phyloP scores from a whole-genome alignment of 495 filamentous ascomycete genomes.

The Aspergillus leporis region DNA sequence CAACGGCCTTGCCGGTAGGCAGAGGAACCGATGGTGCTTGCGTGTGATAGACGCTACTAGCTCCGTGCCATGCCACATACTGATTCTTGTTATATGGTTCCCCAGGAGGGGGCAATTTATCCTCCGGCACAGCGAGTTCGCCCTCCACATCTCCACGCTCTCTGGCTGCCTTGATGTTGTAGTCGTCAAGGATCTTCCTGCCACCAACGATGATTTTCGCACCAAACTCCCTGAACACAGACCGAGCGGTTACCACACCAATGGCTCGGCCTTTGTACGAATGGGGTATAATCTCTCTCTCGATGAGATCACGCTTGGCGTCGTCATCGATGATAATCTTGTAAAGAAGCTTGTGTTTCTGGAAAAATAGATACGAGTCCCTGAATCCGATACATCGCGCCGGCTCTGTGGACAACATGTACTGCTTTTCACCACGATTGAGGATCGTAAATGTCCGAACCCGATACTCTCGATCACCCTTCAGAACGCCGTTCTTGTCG shows the following conservation, averaged over 20 bases:
- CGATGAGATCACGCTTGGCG: slow-evolving; percentile 90
- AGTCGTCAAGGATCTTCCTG: slow-evolving; percentile 83
- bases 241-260: slow-evolving; percentile 93
- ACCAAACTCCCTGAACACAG: slow-evolving; percentile 96
- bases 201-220: slow-evolving; percentile 92
- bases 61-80: slow-evolving; percentile 97
- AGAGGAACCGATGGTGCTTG: slow-evolving; percentile 73
- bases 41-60: slow-evolving; percentile 91
- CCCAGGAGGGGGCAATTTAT: slow-evolving; percentile 67
- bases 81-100: slow-evolving; percentile 90
- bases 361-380: slow-evolving; percentile 98
- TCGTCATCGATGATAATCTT: slow-evolving; percentile 95
- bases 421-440: slow-evolving; percentile 79
- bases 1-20: slow-evolving; percentile 68
- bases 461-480: slow-evolving; percentile 83
- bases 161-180: slow-evolving; percentile 74
- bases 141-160: slow-evolving; percentile 84
- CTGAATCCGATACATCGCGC: slow-evolving; percentile 95
- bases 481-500: slow-evolving; percentile 78
- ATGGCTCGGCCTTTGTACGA: slow-evolving; percentile 98
- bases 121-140: slow-evolving; percentile 84
- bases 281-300: slow-evolving; percentile 90
- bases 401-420: slow-evolving; percentile 98
- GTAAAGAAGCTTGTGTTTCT: slow-evolving; percentile 89
- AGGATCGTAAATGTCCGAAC: slow-evolving; percentile 90